A percentile compares a stretch with the other conserved stretches of the same genome.
phyloP scores from a whole-genome alignment of 768 basidiomycete genomes.

The Leccinum rimulosum region DNA sequence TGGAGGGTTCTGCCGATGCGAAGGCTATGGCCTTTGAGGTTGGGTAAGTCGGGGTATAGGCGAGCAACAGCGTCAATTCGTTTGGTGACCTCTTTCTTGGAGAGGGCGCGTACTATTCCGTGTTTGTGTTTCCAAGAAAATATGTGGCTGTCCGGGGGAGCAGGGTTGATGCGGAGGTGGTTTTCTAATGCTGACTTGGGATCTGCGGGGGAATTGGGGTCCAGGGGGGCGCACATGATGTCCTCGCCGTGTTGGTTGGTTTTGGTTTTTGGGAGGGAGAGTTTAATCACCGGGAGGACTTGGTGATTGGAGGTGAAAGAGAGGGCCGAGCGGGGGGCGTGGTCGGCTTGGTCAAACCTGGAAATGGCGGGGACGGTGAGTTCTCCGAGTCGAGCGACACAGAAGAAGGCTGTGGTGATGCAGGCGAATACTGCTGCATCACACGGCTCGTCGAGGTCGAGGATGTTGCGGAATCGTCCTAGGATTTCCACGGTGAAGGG shows the following conservation, averaged over 20 bases:
- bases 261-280: neutral
- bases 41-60: neutral
- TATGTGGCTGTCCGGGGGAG: neutral
- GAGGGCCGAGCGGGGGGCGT: neutral
- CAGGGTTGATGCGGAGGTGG: neutral
- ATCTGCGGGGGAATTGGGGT: neutral
- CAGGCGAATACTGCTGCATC: neutral
- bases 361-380: conserved; percentile 1
- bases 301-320: neutral
- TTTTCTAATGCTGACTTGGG: neutral
- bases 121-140: neutral
- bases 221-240: neutral
- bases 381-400: conserved; percentile 32
- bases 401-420: neutral
- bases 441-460: neutral
- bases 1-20: neutral
- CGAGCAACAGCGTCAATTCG: neutral
- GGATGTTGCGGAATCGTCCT: too few relatives aligned
- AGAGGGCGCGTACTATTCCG: neutral
- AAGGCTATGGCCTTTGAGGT: neutral
- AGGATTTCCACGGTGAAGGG: neutral
- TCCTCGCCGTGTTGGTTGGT: neutral
- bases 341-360: neutral
- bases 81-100: neutral
- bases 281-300: too few relatives aligned